Evolutionary conservation across 352 stramenopile species (phyloP), one percentile per base, ranked within the genome.

Genomic region (Globisporangium megalacanthum): DNA sequence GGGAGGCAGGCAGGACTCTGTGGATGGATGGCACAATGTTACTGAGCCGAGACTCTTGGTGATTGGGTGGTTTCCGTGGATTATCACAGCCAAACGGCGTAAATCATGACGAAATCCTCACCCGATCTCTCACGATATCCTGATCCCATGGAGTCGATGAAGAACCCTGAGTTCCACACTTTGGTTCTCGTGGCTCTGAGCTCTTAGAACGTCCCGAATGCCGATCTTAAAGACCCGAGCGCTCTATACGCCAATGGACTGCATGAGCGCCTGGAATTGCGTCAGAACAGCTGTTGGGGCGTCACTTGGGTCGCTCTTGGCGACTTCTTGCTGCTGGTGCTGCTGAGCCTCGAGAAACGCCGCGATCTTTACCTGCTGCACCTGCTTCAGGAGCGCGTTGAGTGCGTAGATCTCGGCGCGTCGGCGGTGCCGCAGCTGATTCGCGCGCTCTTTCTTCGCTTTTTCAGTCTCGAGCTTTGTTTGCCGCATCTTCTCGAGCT

Each of bases 351-450:
- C 60, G 45, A 89, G 72, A 36, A 75, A 89, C 20, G 49, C 55
- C 1, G 71, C 59, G 51, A 88, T 72, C 62, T 89, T 89, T 15
- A 75, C 75, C 52, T 88, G 79, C 51, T 89, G 79, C 17, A 89
- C 57, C 52, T 85, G 65, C 14, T 73, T 64, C 53, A 89, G 62
- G 19, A 88, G 64, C 10, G 79, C 72, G 51, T 89, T 88, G 4
- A 89, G 69, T 22, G 79, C 77, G 65, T 89, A 89, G 52, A 89
- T 89, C 61, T 89, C 79, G 20, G 79, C 73, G 19, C 79, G 78
- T 10, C 78, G 74, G 1, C 75, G 72, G 33, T 78, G 70, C 45
- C 79, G 79, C 44, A 67, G 65, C 37, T 75, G 63, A 2, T 49
- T 66, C n/a, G 69, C 64, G 29, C 77, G 72, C 31, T 83, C 77